These are phyloP conservation scores for Pittosporum tobira DNA, from an alignment of 129 eudicot species.

Conservation along the genomic window DNA sequence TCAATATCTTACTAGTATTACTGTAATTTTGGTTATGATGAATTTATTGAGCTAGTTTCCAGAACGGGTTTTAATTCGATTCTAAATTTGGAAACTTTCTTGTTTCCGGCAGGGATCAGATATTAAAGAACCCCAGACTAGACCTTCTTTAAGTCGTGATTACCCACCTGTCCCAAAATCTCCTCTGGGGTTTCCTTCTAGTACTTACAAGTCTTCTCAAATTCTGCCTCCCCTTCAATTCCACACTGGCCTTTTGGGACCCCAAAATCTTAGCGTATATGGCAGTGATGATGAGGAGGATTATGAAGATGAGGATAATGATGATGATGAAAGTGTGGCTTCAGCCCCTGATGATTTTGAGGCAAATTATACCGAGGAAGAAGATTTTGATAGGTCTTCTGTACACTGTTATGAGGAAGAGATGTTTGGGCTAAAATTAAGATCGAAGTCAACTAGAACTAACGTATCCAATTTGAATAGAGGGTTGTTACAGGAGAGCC, in stretches of 20 bases:
- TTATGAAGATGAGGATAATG: constrained; percentile 21
- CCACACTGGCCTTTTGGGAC: constrained; percentile 56
- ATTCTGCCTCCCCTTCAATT: constrained; percentile 72
- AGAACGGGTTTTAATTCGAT: neutral
- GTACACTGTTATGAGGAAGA: constrained; percentile 25
- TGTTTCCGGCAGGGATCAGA: constrained; percentile 46
- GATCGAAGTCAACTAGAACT: constrained; percentile 5
- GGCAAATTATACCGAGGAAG: constrained; percentile 55
- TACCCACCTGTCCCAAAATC: constrained; percentile 58
- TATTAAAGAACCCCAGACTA: constrained; percentile 22
- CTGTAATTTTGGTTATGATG: neutral
- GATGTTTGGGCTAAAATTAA: constrained; percentile 11
- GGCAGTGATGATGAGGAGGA: constrained; percentile 44
- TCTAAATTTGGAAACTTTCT: neutral
- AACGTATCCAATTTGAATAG: constrained; percentile 46
- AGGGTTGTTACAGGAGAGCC: constrained; percentile 56
- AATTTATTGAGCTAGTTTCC: neutral
- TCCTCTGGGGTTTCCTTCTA: constrained; percentile 41
- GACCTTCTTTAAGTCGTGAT: constrained; percentile 51
- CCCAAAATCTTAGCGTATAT: constrained; percentile 33
- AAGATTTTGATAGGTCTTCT: constrained; percentile 19
- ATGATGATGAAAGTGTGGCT: constrained; percentile 65
- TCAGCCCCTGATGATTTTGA: constrained; percentile 55
- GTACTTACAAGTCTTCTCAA: constrained; percentile 38
- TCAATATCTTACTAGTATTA: neutral